A percentile compares a stretch with the other conserved stretches of the same genome.
Conservation (phyloP, 768 basidiomycete genomes). For the Naganishia randhawae region DNA sequence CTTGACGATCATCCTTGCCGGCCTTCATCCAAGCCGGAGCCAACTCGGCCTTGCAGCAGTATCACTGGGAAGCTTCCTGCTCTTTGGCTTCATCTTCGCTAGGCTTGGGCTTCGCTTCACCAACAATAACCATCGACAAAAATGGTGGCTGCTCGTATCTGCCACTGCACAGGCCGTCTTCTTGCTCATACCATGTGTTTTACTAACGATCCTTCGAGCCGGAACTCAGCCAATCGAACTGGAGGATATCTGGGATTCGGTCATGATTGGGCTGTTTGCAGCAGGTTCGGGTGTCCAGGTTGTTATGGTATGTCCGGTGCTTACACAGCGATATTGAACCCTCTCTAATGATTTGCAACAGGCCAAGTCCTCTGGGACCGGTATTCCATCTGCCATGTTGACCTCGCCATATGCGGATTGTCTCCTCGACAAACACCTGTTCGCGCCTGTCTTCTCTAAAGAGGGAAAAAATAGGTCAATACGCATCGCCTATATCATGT, state of each 20-base stretch:
- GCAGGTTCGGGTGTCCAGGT: neutral
- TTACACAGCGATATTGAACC: neutral
- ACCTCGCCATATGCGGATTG: conserved; percentile 17
- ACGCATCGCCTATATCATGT: conserved; percentile 5
- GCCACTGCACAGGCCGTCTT: conserved; percentile 2
- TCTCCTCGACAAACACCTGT: conserved; percentile 17
- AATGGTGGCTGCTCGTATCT: conserved; percentile 16
- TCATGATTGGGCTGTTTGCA: conserved; percentile 9
- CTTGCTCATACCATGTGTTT: neutral
- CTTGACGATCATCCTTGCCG: conserved; percentile 16
- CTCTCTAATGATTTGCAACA: neutral
- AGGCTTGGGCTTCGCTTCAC: conserved; percentile 7
- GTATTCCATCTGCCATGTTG: conserved; percentile 15
- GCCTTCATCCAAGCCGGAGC: conserved; percentile 15
- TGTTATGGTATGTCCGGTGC: neutral
- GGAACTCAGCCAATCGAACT: neutral
- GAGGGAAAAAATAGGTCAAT: conserved; percentile 3
- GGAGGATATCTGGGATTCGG: conserved; percentile 1
- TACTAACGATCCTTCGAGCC: neutral
- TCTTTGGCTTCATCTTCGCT: conserved; percentile 17
- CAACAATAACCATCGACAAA: conserved; percentile 12
- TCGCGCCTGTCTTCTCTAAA: conserved; percentile 8
- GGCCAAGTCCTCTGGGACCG: conserved; percentile 17
- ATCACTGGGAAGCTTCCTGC: conserved; percentile 7
- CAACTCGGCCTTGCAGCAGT: conserved; percentile 10